A percentile compares a stretch with the other conserved stretches of the same genome.
phyloP scores from a whole-genome alignment of 2,329 filamentous ascomycete genomes.

The Ceratocystis albifundus region DNA sequence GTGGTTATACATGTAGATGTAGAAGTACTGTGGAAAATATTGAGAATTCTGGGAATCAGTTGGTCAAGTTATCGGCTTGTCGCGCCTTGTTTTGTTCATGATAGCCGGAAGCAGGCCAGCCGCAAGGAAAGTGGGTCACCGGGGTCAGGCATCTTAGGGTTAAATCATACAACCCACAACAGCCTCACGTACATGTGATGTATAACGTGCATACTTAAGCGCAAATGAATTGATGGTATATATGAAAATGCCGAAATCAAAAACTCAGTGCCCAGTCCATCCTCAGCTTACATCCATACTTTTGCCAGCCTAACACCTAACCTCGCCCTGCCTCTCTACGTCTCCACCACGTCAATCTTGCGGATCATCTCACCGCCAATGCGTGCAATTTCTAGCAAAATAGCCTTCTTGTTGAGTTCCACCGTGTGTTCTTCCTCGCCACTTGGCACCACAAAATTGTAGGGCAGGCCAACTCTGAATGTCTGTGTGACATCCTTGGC shows the following conservation, averaged over 20 bases:
- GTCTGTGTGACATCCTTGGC: constrained; percentile 37
- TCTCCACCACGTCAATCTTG: constrained; percentile 43
- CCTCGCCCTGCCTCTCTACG: constrained; percentile 18
- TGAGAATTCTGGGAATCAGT: no score
- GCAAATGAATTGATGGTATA: constrained; percentile 17
- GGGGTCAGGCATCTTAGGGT: neutral
- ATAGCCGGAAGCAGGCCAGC: no score
- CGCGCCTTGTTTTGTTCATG: no score
- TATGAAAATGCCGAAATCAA: constrained; percentile 14
- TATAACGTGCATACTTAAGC: neutral
- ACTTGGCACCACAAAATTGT: constrained; percentile 38
- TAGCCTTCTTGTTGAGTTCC: constrained; percentile 53
- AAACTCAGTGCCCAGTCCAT: neutral
- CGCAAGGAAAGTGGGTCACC: neutral
- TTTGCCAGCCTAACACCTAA: neutral
- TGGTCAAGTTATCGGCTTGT: no score
- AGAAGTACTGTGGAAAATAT: no score
- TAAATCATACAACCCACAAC: neutral
- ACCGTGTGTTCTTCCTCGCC: constrained; percentile 39
- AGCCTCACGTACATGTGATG: neutral
- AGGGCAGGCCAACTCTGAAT: constrained; percentile 61
- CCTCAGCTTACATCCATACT: neutral
- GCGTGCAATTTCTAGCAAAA: constrained; percentile 61
- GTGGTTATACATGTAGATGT: no score
- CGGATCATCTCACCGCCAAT: constrained; percentile 57